Percentiles rank a stretch among this genome's conserved stretches.
Evolutionary conservation across 768 basidiomycete species (phyloP).

Genomic region (Austroboletus festivus): DNA sequence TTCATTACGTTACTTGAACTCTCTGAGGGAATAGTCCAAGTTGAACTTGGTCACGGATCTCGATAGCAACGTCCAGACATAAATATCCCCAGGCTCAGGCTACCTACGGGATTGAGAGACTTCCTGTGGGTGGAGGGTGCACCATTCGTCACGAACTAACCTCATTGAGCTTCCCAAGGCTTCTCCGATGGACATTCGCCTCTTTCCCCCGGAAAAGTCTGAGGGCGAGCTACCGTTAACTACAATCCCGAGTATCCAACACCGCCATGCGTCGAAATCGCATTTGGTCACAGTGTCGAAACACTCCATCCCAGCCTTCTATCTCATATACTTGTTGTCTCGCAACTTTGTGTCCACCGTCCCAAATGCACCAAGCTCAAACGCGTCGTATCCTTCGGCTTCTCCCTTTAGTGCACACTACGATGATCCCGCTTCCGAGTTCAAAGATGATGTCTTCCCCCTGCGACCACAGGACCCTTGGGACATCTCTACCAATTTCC

Average conservation of each 20-base stretch:
- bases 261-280: not conserved
- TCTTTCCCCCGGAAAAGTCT: constrained; percentile 15
- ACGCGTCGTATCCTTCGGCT: constrained; percentile 2
- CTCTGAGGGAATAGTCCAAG: too few relatives aligned
- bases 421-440: constrained; percentile 39
- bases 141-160: not conserved
- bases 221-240: constrained; percentile 20
- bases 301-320: constrained; percentile 17
- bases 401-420: constrained; percentile 6
- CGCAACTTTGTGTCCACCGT: constrained; percentile 1
- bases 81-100: too few relatives aligned
- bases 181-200: too few relatives aligned
- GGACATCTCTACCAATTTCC: constrained; percentile 77
- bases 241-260: not conserved
- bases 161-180: not conserved
- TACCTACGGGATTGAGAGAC: too few relatives aligned
- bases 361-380: not conserved
- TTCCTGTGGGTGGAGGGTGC: not conserved
- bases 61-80: too few relatives aligned
- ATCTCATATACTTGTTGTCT: constrained; percentile 18
- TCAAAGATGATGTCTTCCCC: constrained; percentile 60
- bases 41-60: too few relatives aligned
- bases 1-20: too few relatives aligned
- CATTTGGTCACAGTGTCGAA: constrained; percentile 16
- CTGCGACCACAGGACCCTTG: constrained; percentile 51